Evolutionary conservation across 352 stramenopile genomes (phyloP), one percentile per base, ranked within the genome.

Genomic region (Pilasporangium apinafurcum): DNA sequence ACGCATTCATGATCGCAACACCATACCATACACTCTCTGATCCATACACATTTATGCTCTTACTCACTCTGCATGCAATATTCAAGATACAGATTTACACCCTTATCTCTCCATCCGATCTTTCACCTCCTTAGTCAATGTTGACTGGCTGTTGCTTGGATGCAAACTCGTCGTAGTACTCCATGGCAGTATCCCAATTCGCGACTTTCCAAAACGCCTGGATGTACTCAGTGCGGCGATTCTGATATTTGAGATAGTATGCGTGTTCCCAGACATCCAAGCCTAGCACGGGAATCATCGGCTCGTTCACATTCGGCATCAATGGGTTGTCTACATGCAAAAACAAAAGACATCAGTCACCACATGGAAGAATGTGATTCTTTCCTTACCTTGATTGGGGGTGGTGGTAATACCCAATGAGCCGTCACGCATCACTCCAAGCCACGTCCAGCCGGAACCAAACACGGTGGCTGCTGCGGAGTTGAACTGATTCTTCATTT

Each of bases 171-270:
- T 82, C 68, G 55, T 79, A 82, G 59, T 66, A 77, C 37, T 78
- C 48, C 10, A 66, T 62, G 13, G 84, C 76, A 51, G 70, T 54
- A 35, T 82, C 63, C 71, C 70, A 89, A 55, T 89, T 86, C 32
- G 85, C 84, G 49, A 97, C 78, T 64, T 96, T 96, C 89, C 89
- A 98, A 66, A 86, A 96, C 55, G 78, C 92, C 26, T 54, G 72
- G 34, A 97, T 88, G 74, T 96, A 96, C 53, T 92, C 78, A 13
- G 83, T 72, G 34, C 83, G 66, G 37, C 78, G 68, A 67, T 96
- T 96, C 51, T 96, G 81, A 68, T 96, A 96, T 62, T 96, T 87
- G 42, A 95, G 61, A 59, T 86, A 90, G 45, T 90, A 90, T 4
- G 75, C 64, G 51, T 90, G 77, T 54, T 96, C 83, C 86, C 86